These are phyloP conservation scores for Pythium phragmitis DNA, from an alignment of 352 stramenopile species.

Conservation along the genomic window DNA sequence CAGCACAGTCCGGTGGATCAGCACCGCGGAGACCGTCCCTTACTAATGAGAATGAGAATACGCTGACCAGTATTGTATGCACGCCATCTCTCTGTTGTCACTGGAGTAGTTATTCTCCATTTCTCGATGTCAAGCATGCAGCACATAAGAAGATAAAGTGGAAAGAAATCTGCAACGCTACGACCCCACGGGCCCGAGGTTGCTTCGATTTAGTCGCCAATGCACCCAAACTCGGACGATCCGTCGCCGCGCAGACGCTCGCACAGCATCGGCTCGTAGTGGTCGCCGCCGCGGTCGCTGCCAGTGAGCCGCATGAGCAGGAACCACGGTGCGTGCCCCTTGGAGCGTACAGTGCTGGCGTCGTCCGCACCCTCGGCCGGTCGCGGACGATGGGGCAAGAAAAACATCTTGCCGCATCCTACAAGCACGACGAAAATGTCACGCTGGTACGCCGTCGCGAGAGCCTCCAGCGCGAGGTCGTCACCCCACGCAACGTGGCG, in stretches of 20 bases:
- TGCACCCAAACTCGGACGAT: slow-evolving; percentile 80
- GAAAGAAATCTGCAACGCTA: slow-evolving; percentile 4
- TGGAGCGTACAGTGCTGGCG: slow-evolving; percentile 50
- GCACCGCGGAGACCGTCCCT: neutral
- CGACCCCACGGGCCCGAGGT: neutral
- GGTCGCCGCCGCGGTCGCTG: slow-evolving; percentile 79
- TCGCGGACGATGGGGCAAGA: slow-evolving; percentile 76
- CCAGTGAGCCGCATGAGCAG: slow-evolving; percentile 86
- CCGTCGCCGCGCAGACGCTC: slow-evolving; percentile 80
- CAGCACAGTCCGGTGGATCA: neutral
- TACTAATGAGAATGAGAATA: slow-evolving; percentile 21
- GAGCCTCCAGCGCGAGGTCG: slow-evolving; percentile 81
- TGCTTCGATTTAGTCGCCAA: slow-evolving; percentile 55
- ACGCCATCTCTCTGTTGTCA: neutral
- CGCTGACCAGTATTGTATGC: slow-evolving; percentile 10
- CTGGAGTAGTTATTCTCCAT: neutral
- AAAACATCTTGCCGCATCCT: slow-evolving; percentile 87
- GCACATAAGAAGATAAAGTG: slow-evolving; percentile 11
- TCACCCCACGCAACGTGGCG: slow-evolving; percentile 84
- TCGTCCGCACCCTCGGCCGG: slow-evolving; percentile 38
- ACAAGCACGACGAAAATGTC: slow-evolving; percentile 89
- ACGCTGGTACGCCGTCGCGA: slow-evolving; percentile 84
- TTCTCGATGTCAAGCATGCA: neutral
- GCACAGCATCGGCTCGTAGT: slow-evolving; percentile 88
- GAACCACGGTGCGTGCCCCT: slow-evolving; percentile 84